These are phyloP conservation scores for Medicago arabica DNA, from an alignment of 306 rosid species.

Conservation along the genomic window DNA sequence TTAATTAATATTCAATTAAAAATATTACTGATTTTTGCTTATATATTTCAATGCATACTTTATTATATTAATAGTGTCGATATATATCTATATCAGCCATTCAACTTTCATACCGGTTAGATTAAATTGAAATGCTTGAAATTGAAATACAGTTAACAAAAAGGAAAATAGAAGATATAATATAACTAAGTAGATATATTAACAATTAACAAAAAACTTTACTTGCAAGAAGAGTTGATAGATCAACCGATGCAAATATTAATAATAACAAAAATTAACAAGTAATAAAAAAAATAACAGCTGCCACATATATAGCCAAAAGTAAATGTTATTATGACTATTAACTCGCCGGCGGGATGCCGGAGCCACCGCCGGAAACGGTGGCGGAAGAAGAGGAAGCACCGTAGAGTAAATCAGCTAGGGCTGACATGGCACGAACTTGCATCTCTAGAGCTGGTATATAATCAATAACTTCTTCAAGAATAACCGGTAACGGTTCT, in stretches of 20 bases:
- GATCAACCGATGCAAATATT: not conserved
- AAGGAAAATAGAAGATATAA: not conserved
- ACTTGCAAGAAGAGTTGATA: constrained; percentile 32
- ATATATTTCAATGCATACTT: too few relatives aligned
- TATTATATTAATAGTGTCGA: not conserved
- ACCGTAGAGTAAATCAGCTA: constrained; percentile 64
- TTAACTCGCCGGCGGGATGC: constrained; percentile 56
- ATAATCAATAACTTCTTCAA: constrained; percentile 86
- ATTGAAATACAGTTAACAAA: not conserved
- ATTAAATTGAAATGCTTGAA: not conserved
- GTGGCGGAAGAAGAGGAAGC: constrained; percentile 37
- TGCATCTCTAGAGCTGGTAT: constrained; percentile 97
- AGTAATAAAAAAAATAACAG: constrained; percentile 20
- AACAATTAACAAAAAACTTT: constrained; percentile 40
- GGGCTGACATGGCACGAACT: constrained; percentile 84
- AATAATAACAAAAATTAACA: not conserved
- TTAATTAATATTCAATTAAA: too few relatives aligned
- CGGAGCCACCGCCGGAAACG: constrained; percentile 7
- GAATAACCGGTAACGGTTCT: constrained; percentile 78
- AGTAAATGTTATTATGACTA: constrained; percentile 48
- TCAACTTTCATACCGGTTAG: not conserved
- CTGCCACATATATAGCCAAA: constrained; percentile 40
- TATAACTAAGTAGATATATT: constrained; percentile 41
- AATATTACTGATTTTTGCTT: too few relatives aligned
- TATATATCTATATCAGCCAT: not conserved